Base-by-base conservation (phyloP, 345 rosid genomes). In the Camelina hispida region DNA sequence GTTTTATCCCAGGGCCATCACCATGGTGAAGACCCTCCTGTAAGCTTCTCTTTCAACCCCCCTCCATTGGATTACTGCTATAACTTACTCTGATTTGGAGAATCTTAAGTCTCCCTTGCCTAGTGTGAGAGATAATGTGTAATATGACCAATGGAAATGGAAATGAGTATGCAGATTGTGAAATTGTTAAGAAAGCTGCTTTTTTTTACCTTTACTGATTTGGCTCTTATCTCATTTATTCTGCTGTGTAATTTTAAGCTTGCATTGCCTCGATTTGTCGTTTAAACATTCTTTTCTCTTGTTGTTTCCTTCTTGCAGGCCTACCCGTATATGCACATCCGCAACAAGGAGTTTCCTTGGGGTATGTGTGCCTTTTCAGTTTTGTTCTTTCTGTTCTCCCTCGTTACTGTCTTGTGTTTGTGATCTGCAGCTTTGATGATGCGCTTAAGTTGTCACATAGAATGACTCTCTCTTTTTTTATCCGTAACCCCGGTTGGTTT, bases 261-360 rank as follows among this genome's bases (percentile, higher is more conserved):
- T 56, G 13, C 65, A 57, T 34, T 14, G 38, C 58, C 32, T 58
- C 1, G 3, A 53, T 23, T 6, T 6, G 38, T 9, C 55, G 2
- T 1, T 38, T 12, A 28, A 25, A 7, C 9, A 0, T 25, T 43
- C 1, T 57, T 71, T 35, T 52, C 61, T 34, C 61, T 1, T 0
- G 1, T 47, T 75, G 22, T 50, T 28, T 58, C 20, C 17, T 40
- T 51, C 51, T 25, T 78, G 78, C 91, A 95, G 99, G 54, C 94
- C 0, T 95, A 90, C 69, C 84, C 91, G 0, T 90, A 89, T 82
- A n/a, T 95, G 87, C 97, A 90, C 84, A 85, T 95, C 79, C 98
- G 98, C 75, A 93, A 89, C 81, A 95, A 93, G 87, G 98, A 95
- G 88, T 95, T 93, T 46, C 98, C 99, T 47, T 95, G 96, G 99